A percentile compares a stretch with the other conserved stretches of the same genome.
Conservation (phyloP, 2,329 filamentous ascomycete species). For the Fonsecaea nubica region DNA sequence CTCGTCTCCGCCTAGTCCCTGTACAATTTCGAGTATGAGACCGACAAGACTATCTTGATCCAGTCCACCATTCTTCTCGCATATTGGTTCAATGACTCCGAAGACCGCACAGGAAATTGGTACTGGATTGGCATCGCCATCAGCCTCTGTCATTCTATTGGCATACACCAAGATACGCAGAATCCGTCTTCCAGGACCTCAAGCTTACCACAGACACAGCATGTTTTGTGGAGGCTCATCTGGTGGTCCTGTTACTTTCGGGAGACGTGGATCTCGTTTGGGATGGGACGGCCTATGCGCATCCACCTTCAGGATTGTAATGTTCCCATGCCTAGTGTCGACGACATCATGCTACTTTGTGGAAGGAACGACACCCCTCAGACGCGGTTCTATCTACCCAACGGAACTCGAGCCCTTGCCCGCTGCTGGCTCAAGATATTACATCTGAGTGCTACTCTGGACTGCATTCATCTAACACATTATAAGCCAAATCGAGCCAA, state of each 20-base stretch:
- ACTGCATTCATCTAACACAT: too few species aligned
- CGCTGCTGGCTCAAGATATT: too few species aligned
- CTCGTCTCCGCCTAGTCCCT: slow-evolving; percentile 32
- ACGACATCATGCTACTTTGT: background rate
- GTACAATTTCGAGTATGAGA: slow-evolving; percentile 39
- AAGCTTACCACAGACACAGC: too few species aligned
- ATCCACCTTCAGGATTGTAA: slow-evolving; percentile 13
- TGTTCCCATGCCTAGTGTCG: background rate
- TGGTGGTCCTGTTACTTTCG: slow-evolving; percentile 14
- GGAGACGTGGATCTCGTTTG: slow-evolving; percentile 9
- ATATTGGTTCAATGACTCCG: slow-evolving; percentile 51
- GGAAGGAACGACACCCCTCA: too few species aligned
- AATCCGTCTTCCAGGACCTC: too few species aligned
- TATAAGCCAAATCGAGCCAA: too few species aligned
- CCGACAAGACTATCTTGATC: slow-evolving; percentile 49
- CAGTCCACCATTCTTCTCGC: slow-evolving; percentile 53
- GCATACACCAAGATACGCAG: slow-evolving; percentile 46
- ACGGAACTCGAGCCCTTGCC: too few species aligned
- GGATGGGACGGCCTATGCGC: slow-evolving; percentile 12
- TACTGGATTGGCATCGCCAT: slow-evolving; percentile 55
- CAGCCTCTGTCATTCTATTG: slow-evolving; percentile 51
- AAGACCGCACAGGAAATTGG: slow-evolving; percentile 53
- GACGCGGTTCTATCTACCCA: too few species aligned
- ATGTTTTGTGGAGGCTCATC: background rate
- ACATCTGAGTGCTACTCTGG: too few species aligned